phyloP scores from a whole-genome alignment of 768 basidiomycete genomes.

The Tephrocybe sp. region DNA sequence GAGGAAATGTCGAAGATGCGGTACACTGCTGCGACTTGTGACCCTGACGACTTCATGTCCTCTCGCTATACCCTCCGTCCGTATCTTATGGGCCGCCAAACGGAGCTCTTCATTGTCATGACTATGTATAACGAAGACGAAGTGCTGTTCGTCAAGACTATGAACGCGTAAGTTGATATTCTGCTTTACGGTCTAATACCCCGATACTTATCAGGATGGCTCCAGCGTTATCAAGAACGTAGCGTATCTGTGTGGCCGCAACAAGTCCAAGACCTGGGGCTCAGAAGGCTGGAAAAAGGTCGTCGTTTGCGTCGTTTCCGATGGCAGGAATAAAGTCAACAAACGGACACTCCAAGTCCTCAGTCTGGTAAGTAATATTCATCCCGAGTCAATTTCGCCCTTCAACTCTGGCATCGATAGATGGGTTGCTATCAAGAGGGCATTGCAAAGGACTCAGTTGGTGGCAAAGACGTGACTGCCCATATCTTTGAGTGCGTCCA shows the following conservation, averaged over 20 bases:
- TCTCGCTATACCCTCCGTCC: slow-evolving; percentile 76
- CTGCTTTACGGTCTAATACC: neutral
- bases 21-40: slow-evolving; percentile 87
- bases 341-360: slow-evolving; percentile 90
- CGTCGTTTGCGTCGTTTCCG: slow-evolving; percentile 84
- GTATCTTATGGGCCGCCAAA: slow-evolving; percentile 75
- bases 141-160: slow-evolving; percentile 71
- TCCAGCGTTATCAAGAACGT: slow-evolving; percentile 82
- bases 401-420: slow-evolving; percentile 27
- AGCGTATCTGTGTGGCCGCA: slow-evolving; percentile 70
- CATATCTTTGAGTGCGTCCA: slow-evolving; percentile 82
- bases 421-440: slow-evolving; percentile 91
- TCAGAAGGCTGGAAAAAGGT: slow-evolving; percentile 88
- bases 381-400: neutral
- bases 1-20: slow-evolving; percentile 85
- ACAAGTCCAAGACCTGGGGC: slow-evolving; percentile 80
- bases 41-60: slow-evolving; percentile 84
- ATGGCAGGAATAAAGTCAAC: slow-evolving; percentile 84
- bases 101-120: slow-evolving; percentile 94
- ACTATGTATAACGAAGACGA: slow-evolving; percentile 97
- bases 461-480: slow-evolving; percentile 87
- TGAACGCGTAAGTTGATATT: slow-evolving; percentile 66
- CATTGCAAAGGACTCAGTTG: slow-evolving; percentile 85
- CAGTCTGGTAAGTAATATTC: slow-evolving; percentile 51
- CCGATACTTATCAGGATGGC: slow-evolving; percentile 6